phyloP scores from a whole-genome alignment of 495 filamentous ascomycete genomes.

The Parathielavia hyrcaniae region DNA sequence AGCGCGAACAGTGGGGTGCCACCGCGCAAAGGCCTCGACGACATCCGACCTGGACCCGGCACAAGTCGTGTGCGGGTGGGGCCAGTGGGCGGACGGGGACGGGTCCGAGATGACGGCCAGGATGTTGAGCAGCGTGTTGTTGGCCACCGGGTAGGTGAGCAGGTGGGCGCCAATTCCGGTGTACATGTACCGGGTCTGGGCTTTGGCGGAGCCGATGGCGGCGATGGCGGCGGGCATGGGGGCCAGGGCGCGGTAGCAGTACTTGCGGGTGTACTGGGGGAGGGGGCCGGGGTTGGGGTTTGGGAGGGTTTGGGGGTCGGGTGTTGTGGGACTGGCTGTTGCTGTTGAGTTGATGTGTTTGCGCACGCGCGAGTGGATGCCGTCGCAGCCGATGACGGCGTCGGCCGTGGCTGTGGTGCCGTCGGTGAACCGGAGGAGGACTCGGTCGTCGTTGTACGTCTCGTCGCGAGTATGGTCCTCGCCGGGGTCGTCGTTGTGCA shows the following conservation, averaged over 20 bases:
- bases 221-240: slow-evolving; percentile 33
- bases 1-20: slow-evolving; percentile 34
- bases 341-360: slow-evolving; percentile 32
- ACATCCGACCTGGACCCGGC: slow-evolving; percentile 31
- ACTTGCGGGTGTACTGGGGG: slow-evolving; percentile 38
- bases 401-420: slow-evolving; percentile 31
- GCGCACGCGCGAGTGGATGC: slow-evolving; percentile 40
- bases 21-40: slow-evolving; percentile 31
- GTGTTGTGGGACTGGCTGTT: too few relatives aligned
- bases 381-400: slow-evolving; percentile 43
- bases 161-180: slow-evolving; percentile 36
- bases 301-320: slow-evolving; percentile 11
- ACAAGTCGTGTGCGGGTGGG: slow-evolving; percentile 25
- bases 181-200: slow-evolving; percentile 39
- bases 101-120: slow-evolving; percentile 37
- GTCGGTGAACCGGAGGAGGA: slow-evolving; percentile 33
- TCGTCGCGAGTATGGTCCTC: too few relatives aligned
- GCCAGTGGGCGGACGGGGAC: slow-evolving; percentile 28
- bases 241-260: slow-evolving; percentile 40
- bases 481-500: not conserved
- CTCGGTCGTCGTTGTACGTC: slow-evolving; percentile 10
- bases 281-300: slow-evolving; percentile 12
- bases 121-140: slow-evolving; percentile 35
- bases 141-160: slow-evolving; percentile 39
- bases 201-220: slow-evolving; percentile 26